Conservation (phyloP, 2,329 filamentous ascomycete species). For the Aureobasidium subglaciale region DNA sequence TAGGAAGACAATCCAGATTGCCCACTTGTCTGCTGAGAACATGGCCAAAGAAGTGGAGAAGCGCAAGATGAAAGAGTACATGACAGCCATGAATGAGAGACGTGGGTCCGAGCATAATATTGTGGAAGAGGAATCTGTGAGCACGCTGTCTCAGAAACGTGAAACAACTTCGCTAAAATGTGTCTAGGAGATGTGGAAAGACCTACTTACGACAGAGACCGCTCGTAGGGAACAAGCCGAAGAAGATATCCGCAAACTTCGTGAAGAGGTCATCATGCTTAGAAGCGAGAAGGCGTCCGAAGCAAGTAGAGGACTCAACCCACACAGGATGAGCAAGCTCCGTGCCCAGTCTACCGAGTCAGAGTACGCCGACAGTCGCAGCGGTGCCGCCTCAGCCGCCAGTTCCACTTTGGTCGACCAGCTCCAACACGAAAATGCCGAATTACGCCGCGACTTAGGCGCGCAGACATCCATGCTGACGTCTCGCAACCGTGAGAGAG, state of each 20-base stretch:
- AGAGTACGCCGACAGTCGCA: conserved; percentile 23
- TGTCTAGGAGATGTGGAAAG: conserved; percentile 79
- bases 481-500: conserved; percentile 89
- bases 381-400: conserved; percentile 48
- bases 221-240: conserved; percentile 82
- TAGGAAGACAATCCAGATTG: conserved; percentile 74
- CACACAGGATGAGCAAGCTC: conserved; percentile 34
- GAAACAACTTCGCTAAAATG: conserved; percentile 10
- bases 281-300: conserved; percentile 38
- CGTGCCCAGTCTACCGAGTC: conserved; percentile 32
- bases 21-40: conserved; percentile 70
- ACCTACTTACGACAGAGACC: conserved; percentile 86
- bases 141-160: conserved; percentile 1
- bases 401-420: conserved; percentile 75
- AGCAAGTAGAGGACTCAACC: conserved; percentile 24
- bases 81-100: conserved; percentile 56
- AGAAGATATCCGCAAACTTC: conserved; percentile 75
- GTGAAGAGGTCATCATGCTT: conserved; percentile 65
- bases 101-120: conserved; percentile 33
- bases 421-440: conserved; percentile 84
- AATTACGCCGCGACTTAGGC: conserved; percentile 82
- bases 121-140: conserved; percentile 31
- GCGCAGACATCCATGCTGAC: conserved; percentile 97
- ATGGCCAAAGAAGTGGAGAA: conserved; percentile 78
- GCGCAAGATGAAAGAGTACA: conserved; percentile 73